These are phyloP conservation scores for Aristolochia fimbriata DNA, from an alignment of 164 flowering plant genomes.

Conservation along the genomic window DNA sequence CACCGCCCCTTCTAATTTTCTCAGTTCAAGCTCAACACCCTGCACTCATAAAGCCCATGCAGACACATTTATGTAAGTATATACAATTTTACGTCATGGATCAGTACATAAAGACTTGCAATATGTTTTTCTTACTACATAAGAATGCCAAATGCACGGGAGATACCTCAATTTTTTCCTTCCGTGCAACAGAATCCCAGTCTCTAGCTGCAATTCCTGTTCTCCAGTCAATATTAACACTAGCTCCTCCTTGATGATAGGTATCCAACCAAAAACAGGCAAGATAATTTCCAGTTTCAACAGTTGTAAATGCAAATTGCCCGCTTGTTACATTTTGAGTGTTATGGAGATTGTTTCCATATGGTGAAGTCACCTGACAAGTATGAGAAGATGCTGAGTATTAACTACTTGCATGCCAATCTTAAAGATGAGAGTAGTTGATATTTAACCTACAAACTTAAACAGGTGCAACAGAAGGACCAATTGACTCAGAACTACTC, in stretches of 20 bases:
- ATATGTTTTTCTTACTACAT: background rate
- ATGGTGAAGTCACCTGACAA: slow-evolving; percentile 82
- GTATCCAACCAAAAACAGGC: slow-evolving; percentile 70
- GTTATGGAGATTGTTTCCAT: slow-evolving; percentile 59
- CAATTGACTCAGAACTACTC: too few relatives aligned
- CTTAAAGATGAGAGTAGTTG: background rate
- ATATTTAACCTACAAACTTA: background rate
- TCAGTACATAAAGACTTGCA: background rate
- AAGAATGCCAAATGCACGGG: background rate
- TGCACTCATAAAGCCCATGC: slow-evolving; percentile 9
- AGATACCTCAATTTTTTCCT: slow-evolving; percentile 76
- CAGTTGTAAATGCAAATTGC: slow-evolving; percentile 79
- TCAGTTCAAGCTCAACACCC: slow-evolving; percentile 94
- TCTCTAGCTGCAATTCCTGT: slow-evolving; percentile 90
- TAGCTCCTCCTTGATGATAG: slow-evolving; percentile 33
- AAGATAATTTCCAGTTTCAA: slow-evolving; percentile 74
- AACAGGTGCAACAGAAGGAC: background rate
- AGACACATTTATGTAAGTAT: background rate
- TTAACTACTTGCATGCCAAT: background rate
- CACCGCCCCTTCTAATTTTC: slow-evolving; percentile 89
- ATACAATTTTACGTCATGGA: background rate
- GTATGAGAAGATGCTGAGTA: background rate
- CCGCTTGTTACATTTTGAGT: slow-evolving; percentile 56
- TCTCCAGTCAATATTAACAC: slow-evolving; percentile 79
- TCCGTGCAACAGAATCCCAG: slow-evolving; percentile 93